A percentile compares a stretch with the other conserved stretches of the same genome.
These are phyloP conservation scores for Aspergillus ochraceoroseus DNA, from an alignment of 2,329 filamentous ascomycete species.

Conservation along the genomic window DNA sequence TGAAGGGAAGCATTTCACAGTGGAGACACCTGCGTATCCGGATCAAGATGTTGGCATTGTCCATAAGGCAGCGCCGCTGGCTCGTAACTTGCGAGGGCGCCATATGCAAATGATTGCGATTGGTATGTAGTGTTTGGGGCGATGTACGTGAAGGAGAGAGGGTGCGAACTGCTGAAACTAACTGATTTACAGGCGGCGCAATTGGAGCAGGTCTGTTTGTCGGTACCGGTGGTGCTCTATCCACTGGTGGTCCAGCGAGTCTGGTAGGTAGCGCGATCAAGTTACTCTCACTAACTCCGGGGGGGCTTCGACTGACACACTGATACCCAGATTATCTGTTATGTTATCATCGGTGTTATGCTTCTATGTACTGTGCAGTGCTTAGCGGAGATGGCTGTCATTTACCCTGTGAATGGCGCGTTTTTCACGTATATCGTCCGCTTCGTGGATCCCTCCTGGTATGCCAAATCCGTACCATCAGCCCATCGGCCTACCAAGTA, in stretches of 20 bases:
- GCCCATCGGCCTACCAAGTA: too few species aligned
- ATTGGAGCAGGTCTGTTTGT: slow-evolving; percentile 42
- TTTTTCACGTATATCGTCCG: slow-evolving; percentile 76
- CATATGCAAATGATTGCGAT: slow-evolving; percentile 44
- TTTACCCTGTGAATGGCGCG: slow-evolving; percentile 69
- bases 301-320: slow-evolving; percentile 18
- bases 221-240: slow-evolving; percentile 38
- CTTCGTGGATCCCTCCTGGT: slow-evolving; percentile 72
- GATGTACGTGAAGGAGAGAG: too few species aligned
- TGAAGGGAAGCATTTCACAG: too few species aligned
- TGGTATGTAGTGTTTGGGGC: too few species aligned
- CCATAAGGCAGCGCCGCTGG: too few species aligned
- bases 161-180: too few species aligned
- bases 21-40: too few species aligned
- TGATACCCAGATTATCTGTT: slow-evolving; percentile 34
- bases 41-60: too few species aligned
- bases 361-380: slow-evolving; percentile 78
- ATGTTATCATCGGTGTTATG: slow-evolving; percentile 47
- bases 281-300: slow-evolving; percentile 31
- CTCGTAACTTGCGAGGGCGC: slow-evolving; percentile 40
- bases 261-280: too few species aligned
- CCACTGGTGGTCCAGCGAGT: too few species aligned
- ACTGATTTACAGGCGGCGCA: too few species aligned
- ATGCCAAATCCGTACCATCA: too few species aligned
- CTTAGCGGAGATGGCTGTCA: slow-evolving; percentile 78